Percentiles rank a stretch among this genome's conserved stretches.
Conservation (phyloP, 768 basidiomycete species). For the Mycena kentingensis region DNA sequence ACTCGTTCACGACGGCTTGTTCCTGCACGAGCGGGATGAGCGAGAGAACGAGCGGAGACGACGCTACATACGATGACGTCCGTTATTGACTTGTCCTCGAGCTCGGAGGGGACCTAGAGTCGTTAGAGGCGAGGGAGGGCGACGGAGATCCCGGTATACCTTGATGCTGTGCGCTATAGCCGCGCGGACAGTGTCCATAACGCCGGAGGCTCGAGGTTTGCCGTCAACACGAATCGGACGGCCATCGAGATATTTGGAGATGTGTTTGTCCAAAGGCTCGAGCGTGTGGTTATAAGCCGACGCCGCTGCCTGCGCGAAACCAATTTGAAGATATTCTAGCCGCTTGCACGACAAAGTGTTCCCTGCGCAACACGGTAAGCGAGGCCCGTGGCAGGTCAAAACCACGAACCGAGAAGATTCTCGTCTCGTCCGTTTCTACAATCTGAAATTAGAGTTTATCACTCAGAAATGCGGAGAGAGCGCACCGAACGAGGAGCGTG, state of each 20-base stretch:
- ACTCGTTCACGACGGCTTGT: constrained; percentile 72
- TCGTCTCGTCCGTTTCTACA: constrained; percentile 19
- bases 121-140: background rate
- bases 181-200: constrained; percentile 73
- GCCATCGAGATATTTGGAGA: constrained; percentile 72
- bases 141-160: background rate
- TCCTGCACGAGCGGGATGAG: constrained; percentile 44
- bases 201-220: constrained; percentile 71
- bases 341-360: constrained; percentile 71
- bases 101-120: constrained; percentile 60
- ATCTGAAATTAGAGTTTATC: background rate
- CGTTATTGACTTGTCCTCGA: constrained; percentile 61
- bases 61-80: constrained; percentile 53
- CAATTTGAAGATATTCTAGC: constrained; percentile 59
- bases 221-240: constrained; percentile 75
- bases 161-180: constrained; percentile 70
- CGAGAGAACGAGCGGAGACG: background rate
- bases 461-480: background rate
- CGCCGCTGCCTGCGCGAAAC: constrained; percentile 71
- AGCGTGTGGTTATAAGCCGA: constrained; percentile 62
- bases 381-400: background rate
- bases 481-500: constrained; percentile 56
- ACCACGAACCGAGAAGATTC: constrained; percentile 18
- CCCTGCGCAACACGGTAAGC: constrained; percentile 30
- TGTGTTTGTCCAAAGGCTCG: constrained; percentile 57